Percentiles rank a stretch among this genome's conserved stretches.
These are phyloP conservation scores for Pestalotiopsis fici DNA, from an alignment of 2,329 filamentous ascomycete species.

Conservation along the genomic window DNA sequence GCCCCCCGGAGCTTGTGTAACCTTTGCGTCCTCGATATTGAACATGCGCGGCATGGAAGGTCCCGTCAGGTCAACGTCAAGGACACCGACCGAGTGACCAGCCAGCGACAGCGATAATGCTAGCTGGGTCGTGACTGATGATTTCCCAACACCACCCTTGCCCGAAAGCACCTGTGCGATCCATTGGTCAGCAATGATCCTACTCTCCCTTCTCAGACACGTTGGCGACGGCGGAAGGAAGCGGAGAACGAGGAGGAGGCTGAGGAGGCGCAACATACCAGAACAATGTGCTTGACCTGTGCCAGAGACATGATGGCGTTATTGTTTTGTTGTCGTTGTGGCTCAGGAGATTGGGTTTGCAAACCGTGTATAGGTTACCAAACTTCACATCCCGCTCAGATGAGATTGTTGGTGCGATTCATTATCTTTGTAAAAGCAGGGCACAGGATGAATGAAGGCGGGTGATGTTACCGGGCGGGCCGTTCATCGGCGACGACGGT, in stretches of 20 bases:
- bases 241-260: not conserved
- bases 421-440: not conserved
- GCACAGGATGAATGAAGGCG: not conserved
- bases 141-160: constrained; percentile 98
- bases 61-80: constrained; percentile 94
- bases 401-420: not conserved
- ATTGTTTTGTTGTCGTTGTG: too few species aligned
- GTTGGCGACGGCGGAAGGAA: not conserved
- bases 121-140: constrained; percentile 94
- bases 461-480: not conserved
- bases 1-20: constrained; percentile 86
- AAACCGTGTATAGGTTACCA: not conserved
- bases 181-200: not conserved
- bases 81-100: constrained; percentile 87
- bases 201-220: too few species aligned
- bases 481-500: not conserved
- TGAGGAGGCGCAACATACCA: constrained; percentile 50
- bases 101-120: constrained; percentile 84
- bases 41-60: constrained; percentile 96
- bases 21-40: constrained; percentile 83
- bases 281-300: constrained; percentile 75
- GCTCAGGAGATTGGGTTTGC: too few species aligned
- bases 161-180: constrained; percentile 75
- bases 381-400: not conserved
- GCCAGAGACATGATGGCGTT: constrained; percentile 61